Percentiles rank a stretch among this genome's conserved stretches.
These are phyloP conservation scores for Aleurites moluccanus DNA, from an alignment of 441 rosid species.

Conservation along the genomic window DNA sequence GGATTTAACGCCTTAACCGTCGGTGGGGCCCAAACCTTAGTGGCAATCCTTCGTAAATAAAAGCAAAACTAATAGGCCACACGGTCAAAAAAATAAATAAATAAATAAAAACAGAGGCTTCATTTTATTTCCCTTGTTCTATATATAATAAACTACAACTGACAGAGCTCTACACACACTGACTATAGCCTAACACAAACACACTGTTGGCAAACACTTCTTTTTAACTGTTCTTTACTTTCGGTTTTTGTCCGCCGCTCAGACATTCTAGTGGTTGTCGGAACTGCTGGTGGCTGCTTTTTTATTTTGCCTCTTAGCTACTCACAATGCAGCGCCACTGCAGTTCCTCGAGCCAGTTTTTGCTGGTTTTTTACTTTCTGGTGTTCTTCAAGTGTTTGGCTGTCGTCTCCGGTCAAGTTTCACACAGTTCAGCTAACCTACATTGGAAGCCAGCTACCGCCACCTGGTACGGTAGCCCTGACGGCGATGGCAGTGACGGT, in stretches of 20 bases:
- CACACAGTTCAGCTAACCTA: slow-evolving; percentile 29
- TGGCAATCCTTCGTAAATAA: slow-evolving; percentile 50
- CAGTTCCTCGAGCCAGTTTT: slow-evolving; percentile 21
- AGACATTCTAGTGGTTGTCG: slow-evolving; percentile 6
- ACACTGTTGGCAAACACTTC: slow-evolving; percentile 35
- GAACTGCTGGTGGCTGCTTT: slow-evolving; percentile 7
- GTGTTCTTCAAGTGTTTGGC: slow-evolving; percentile 20
- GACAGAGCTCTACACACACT: slow-evolving; percentile 12
- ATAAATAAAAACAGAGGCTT: neutral
- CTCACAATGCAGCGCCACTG: slow-evolving; percentile 42
- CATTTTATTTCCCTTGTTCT: slow-evolving; percentile 8
- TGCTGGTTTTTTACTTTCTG: slow-evolving; percentile 22
- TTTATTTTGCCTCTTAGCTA: neutral
- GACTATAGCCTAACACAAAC: slow-evolving; percentile 5
- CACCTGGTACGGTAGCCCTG: slow-evolving; percentile 95
- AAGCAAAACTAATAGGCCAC: slow-evolving; percentile 12
- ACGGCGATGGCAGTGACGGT: slow-evolving; percentile 96
- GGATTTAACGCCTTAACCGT: slow-evolving; percentile 72
- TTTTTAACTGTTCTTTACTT: neutral
- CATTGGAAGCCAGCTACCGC: slow-evolving; percentile 86
- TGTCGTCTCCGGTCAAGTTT: slow-evolving; percentile 32
- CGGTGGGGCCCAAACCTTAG: slow-evolving; percentile 45
- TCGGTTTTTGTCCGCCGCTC: slow-evolving; percentile 2
- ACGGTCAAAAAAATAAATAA: slow-evolving; percentile 13
- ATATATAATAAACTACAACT: slow-evolving; percentile 14